Evolutionary conservation across 2,329 filamentous ascomycete species (phyloP).

Genomic region (Stromatinia cepivora): DNA sequence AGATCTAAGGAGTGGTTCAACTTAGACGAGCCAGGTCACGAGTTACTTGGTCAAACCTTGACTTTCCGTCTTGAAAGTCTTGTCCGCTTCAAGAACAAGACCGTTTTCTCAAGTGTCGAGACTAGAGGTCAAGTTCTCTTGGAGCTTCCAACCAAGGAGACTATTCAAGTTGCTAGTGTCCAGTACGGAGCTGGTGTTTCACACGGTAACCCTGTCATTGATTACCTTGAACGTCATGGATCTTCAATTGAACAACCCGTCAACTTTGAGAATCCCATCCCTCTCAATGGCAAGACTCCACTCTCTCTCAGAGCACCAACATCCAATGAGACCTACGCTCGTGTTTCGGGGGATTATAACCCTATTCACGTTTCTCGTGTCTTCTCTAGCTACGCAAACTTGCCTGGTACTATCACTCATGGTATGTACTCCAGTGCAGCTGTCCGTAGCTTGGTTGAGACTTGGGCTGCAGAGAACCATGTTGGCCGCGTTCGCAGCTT

Average conservation of each 20-base stretch:
- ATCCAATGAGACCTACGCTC: conserved; percentile 96
- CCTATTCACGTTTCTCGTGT: conserved; percentile 97
- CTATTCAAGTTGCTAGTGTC: conserved; percentile 95
- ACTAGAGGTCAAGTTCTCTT: conserved; percentile 90
- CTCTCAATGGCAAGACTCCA: conserved; percentile 87
- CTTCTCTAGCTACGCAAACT: conserved; percentile 91
- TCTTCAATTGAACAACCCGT: conserved; percentile 93
- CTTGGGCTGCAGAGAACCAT: conserved; percentile 98
- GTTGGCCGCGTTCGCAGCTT: conserved; percentile 96
- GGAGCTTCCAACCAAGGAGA: conserved; percentile 93
- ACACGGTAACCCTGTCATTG: conserved; percentile 93
- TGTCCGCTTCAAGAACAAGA: conserved; percentile 92
- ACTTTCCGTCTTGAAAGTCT: conserved; percentile 94
- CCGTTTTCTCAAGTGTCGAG: conserved; percentile 85
- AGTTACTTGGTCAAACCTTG: conserved; percentile 88
- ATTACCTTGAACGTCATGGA: conserved; percentile 91
- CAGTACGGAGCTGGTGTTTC: conserved; percentile 91
- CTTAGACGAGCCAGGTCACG: conserved; percentile 78
- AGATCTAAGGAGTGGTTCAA: conserved; percentile 98
- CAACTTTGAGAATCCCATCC: conserved; percentile 96
- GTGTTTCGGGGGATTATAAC: conserved; percentile 97
- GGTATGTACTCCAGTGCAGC: conserved; percentile 99
- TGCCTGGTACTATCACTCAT: conserved; percentile 96
- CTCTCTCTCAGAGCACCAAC: conserved; percentile 86
- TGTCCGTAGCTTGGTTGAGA: conserved; percentile 93